phyloP scores from a whole-genome alignment of 2,329 filamentous ascomycete genomes.

The Ceratocystis diversiconidia region DNA sequence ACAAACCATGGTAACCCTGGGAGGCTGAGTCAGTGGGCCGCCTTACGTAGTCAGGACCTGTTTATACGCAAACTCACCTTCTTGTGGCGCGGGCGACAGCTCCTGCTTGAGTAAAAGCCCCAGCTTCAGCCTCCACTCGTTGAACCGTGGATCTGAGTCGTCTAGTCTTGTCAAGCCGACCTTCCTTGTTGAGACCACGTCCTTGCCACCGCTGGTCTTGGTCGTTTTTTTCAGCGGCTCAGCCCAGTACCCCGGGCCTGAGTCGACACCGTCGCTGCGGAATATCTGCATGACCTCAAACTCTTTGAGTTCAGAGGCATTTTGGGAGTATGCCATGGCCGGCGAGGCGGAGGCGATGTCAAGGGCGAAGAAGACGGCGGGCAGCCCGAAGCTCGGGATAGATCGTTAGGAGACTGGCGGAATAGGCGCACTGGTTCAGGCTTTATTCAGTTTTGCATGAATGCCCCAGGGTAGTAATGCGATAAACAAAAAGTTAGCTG shows the following conservation, averaged over 20 bases:
- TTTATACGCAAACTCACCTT: constrained; percentile 21
- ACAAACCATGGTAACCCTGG: constrained; percentile 31
- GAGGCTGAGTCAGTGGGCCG: neutral
- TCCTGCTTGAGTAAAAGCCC: constrained; percentile 34
- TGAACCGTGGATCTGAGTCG: constrained; percentile 31
- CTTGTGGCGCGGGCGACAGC: constrained; percentile 29
- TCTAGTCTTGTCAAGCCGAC: constrained; percentile 29
- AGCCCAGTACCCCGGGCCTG: constrained; percentile 33
- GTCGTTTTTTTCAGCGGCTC: constrained; percentile 21
- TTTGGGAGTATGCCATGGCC: neutral
- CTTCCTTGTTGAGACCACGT: constrained; percentile 25
- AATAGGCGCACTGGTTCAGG: neutral
- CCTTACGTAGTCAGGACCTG: neutral
- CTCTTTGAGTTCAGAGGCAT: constrained; percentile 19
- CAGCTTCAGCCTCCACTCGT: constrained; percentile 33
- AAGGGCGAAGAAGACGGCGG: neutral
- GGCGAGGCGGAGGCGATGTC: neutral
- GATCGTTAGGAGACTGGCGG: neutral
- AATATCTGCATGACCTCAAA: constrained; percentile 31
- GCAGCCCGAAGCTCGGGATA: neutral
- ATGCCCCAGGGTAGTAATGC: too few relatives aligned
- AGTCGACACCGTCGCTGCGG: constrained; percentile 34
- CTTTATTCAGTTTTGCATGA: too few relatives aligned
- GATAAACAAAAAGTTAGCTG: too few relatives aligned
- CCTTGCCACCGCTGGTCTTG: neutral